Evolutionary conservation across 495 filamentous ascomycete genomes (phyloP), one percentile per base, ranked within the genome.

Genomic region (Trichoderma virens): DNA sequence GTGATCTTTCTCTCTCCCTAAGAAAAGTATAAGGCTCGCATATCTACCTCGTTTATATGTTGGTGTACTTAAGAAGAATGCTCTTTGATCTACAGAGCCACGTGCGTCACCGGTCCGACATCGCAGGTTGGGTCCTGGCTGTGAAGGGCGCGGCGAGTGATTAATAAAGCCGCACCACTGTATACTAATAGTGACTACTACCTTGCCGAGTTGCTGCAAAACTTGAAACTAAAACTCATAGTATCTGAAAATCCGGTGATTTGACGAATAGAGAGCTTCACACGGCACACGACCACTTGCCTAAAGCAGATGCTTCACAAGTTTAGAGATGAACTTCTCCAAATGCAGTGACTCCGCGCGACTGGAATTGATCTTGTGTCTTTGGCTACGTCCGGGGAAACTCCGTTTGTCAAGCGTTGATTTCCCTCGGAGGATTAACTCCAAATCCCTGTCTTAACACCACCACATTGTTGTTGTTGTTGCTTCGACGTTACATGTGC

Each of bases 71-170:
- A n/a, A n/a, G n/a, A n/a, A n/a, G n/a, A n/a, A n/a, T 31, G 25
- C 2, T 27, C 16, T 9, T 16, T 2, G 51, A 30, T 56, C 51
- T 56, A 30, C 25, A 18, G 27, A 56, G 51, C 51, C 51, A 56
- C 51, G 25, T 56, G 51, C 51, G 51, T 56, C 27, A 56, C 16
- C 25, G 8, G 23, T 56, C 51, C 51, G 51, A 56, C 51, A 56
- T 56, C 51, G 51, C 51, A 56, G 25, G 8, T n/a, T 27, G 25
- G 51, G 8, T n/a, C 38, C 18, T 47, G 3, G 4, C 18, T 20
- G 43, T 2, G 2, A 35, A 23, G 43, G 43, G 43, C n/a, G n/a
- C 43, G 18, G 14, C 38, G 18, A 41, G 13, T 16, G 1, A 11
- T 9, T 4, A 41, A 41, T 41, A 18, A 41, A 41, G 11, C 38